Evolutionary conservation across 768 basidiomycete species (phyloP), one percentile per base, ranked within the genome.

Genomic region (Gloeostereum incarnatum): DNA sequence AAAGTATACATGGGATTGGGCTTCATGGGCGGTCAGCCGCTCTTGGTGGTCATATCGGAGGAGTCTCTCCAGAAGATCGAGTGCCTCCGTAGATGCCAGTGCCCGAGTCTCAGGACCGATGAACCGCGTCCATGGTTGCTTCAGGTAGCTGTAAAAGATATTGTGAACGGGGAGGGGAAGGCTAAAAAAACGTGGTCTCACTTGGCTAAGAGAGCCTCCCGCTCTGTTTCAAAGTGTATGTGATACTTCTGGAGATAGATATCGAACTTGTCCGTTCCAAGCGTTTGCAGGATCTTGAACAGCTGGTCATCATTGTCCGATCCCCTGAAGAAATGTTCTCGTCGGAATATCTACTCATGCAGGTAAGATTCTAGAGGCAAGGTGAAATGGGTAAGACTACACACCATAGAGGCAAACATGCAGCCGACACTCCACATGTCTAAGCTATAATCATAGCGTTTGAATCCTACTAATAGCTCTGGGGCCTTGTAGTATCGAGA

Each of bases 361-460:
- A 37, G n/a, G 20, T 35, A 38, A 27, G 39, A 20, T 29, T 17
- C 22, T 23, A 29, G 22, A 34, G 18, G 17, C 21, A n/a, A 25
- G 18, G 32, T 32, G 21, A 36, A 7, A 30, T 23, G 29, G n/a
- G 8, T 17, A 17, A 22, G 1, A 35, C 16, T 19, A 52, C 72
- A 44, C 38, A 81, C 80, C 78, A 83, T 82, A 22, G 74, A 71
- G 3, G 79, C 81, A 42, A 80, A 72, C 73, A 81, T 83, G 56
- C 81, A 82, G 13, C 81, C 81, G 40, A 80, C 59, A 55, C 73
- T 75, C 81, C 81, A 84, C 58, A 84, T 68, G 46, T 82, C 80
- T 26, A 83, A 62, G 47, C 71, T 74, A 50, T 81, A 81, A 55
- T 83, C 79, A 50, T 83, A 83, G 41, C 68, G 67, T 48, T 79